Evolutionary conservation across 495 filamentous ascomycete species (phyloP).

Genomic region (Letharia columbiana): DNA sequence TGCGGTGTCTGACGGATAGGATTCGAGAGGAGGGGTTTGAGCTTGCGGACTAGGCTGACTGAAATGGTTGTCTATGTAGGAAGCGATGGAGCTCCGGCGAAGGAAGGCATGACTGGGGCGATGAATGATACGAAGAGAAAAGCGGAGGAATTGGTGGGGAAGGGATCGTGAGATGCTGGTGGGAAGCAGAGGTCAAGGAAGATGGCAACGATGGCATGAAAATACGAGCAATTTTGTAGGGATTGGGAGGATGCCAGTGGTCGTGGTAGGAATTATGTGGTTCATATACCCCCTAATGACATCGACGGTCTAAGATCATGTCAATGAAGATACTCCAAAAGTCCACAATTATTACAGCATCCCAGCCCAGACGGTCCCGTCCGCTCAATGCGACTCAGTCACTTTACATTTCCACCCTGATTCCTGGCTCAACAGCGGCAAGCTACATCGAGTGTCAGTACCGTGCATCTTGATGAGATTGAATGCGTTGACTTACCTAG

Average conservation of each 20-base stretch:
- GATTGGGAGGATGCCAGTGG: neutral
- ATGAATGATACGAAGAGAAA: slow-evolving; percentile 8
- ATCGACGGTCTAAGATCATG: neutral
- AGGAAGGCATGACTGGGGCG: slow-evolving; percentile 6
- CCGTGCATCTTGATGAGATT: neutral
- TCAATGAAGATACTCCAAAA: neutral
- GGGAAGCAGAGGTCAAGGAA: neutral
- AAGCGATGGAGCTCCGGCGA: slow-evolving; percentile 10
- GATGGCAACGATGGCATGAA: neutral
- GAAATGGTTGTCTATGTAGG: neutral
- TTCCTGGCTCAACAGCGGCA: slow-evolving; percentile 63
- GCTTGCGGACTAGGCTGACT: neutral
- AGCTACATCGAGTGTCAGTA: slow-evolving; percentile 43
- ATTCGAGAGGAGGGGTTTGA: neutral
- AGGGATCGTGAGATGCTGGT: neutral
- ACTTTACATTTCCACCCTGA: slow-evolving; percentile 71
- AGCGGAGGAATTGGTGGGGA: neutral
- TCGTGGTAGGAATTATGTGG: neutral
- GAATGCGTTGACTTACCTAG: slow-evolving; percentile 55
- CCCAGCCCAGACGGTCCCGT: neutral
- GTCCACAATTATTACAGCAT: neutral
- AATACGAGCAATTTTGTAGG: neutral
- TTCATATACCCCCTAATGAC: neutral
- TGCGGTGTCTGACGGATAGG: too few relatives aligned
- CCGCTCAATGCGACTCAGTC: slow-evolving; percentile 36